Base-by-base conservation (phyloP, 108 stramenopile genomes). In the Skeletonema grethae region DNA sequence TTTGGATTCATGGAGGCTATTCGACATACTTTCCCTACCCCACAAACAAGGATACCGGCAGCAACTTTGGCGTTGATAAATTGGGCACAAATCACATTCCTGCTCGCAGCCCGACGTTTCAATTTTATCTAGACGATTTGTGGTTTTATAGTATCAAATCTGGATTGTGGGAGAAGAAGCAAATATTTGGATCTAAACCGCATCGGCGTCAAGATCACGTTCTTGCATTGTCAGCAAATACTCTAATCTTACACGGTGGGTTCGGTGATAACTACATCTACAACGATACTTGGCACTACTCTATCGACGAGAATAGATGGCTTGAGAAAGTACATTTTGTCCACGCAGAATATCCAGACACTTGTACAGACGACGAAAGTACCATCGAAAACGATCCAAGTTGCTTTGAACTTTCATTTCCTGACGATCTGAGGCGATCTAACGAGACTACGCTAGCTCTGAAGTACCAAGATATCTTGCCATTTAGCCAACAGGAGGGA, bases 201-300 rank as follows among this genome's bases (percentile, higher is more conserved):
- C 66, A 55, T 18, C 61, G 16, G 24, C 41, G 81, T n/a, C 75
- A 68, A 16, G 74, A 72, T 57, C 77, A 83, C 22, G 62, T 80
- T 16, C 62, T 80, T 13, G 38, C 64, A 15, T 35, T 69, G 30
- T 36, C 75, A 24, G 77, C 64, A 3, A 68, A 88, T 46, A 59
- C 82, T 2, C 79, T 93, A n/a, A 71, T 91, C 35, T 45, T 91
- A 7, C 76, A 90, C 41, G 91, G 91, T 8, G 92, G 95, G 0
- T 96, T 75, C 73, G 61, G 73, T 53, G 75, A 87, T 77, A 93
- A 94, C 64, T 61, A 78, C 67, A 83, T 85, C 68, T 90, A 82
- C 79, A 83, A 90, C 32, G 95, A 96, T 58, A 86, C 89, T 22
- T 96, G 95, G 95, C 77, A 90, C 56, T 92, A 87, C 73, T 88